Conservation (phyloP, 176 grass and related monocot species). For the Typha latifolia region DNA sequence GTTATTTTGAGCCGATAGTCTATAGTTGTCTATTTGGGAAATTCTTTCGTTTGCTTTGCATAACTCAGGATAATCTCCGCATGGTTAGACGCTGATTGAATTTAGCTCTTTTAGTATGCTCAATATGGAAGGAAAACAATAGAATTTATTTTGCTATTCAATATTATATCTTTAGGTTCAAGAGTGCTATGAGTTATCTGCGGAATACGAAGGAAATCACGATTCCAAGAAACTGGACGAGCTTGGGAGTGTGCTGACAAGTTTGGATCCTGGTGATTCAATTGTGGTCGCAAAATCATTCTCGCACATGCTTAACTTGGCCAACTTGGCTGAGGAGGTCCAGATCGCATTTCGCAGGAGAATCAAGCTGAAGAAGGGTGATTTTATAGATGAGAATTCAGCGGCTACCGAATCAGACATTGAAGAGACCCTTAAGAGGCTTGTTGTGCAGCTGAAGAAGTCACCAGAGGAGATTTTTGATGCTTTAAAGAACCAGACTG, state of each 20-base stretch:
- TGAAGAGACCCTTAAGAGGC: slow-evolving; percentile 88
- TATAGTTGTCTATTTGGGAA: too few species aligned
- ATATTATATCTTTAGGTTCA: slow-evolving; percentile 48
- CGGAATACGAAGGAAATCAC: slow-evolving; percentile 67
- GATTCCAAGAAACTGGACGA: slow-evolving; percentile 57
- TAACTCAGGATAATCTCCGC: too few species aligned
- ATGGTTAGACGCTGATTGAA: neutral
- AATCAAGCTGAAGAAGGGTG: slow-evolving; percentile 77
- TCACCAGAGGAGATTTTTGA: slow-evolving; percentile 86
- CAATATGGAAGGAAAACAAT: neutral
- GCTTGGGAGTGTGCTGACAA: slow-evolving; percentile 69
- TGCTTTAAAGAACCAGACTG: slow-evolving; percentile 90
- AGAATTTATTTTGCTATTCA: neutral
- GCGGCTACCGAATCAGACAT: slow-evolving; percentile 93
- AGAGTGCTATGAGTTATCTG: slow-evolving; percentile 96
- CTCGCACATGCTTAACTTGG: slow-evolving; percentile 99
- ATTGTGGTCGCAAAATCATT: slow-evolving; percentile 89
- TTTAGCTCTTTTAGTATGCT: neutral
- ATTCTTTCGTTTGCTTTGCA: too few species aligned
- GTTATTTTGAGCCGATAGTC: too few species aligned
- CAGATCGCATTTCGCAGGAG: slow-evolving; percentile 80
- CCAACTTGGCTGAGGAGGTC: slow-evolving; percentile 94
- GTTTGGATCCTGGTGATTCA: slow-evolving; percentile 48
- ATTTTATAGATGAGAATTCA: slow-evolving; percentile 74
- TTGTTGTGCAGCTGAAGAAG: slow-evolving; percentile 62